Percentiles rank a stretch among this genome's conserved stretches.
phyloP scores from a whole-genome alignment of 805 yeast genomes.

The Myxozyma mucilagina region DNA sequence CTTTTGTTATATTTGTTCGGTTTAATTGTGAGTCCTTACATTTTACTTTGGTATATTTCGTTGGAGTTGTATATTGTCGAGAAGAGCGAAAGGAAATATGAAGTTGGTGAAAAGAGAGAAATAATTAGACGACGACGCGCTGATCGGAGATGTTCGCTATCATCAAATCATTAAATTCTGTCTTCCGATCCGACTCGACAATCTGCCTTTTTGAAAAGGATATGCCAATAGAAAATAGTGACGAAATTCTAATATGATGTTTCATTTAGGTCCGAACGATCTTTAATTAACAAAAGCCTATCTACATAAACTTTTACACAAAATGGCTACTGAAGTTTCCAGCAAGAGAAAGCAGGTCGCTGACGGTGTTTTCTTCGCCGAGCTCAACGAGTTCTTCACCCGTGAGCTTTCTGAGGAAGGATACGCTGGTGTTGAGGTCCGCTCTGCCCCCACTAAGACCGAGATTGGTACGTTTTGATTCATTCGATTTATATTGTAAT shows the following conservation, averaged over 20 bases:
- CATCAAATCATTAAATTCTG: not conserved
- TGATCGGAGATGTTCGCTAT: not conserved
- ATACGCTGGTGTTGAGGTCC: constrained; percentile 99
- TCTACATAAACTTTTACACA: not conserved
- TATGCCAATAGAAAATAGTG: not conserved
- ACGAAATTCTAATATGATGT: not conserved
- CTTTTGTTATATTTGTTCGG: not conserved
- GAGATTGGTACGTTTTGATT: constrained; percentile 56
- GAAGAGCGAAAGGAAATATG: not conserved
- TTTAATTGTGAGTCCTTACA: not conserved
- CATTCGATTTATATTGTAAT: not conserved
- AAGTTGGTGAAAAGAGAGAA: not conserved
- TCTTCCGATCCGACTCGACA: not conserved
- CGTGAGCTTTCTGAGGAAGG: constrained; percentile 99
- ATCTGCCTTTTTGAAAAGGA: not conserved
- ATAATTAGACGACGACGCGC: not conserved
- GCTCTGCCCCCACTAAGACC: constrained; percentile 96
- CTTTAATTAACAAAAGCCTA: not conserved
- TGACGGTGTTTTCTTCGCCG: constrained; percentile 99
- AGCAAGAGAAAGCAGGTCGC: constrained; percentile 99
- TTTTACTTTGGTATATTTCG: not conserved
- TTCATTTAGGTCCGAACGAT: not conserved
- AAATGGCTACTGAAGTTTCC: constrained; percentile 59
- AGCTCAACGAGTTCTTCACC: constrained; percentile 99
- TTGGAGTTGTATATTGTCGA: not conserved